phyloP scores from a whole-genome alignment of 2,329 filamentous ascomycete genomes.

The Pezizomycotina sp. region DNA sequence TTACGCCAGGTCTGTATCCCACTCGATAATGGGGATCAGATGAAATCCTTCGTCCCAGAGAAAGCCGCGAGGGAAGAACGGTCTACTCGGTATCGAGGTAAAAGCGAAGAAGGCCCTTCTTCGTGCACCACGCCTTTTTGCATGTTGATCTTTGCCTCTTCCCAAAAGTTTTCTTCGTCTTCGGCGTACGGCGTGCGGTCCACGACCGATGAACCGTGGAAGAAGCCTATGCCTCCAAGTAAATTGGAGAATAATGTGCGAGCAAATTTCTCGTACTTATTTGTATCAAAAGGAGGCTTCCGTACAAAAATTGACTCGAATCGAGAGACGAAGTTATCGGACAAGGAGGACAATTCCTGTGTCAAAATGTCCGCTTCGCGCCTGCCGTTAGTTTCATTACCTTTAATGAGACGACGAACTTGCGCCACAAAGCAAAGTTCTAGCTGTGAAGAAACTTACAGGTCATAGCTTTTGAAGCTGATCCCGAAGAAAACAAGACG shows the following conservation, averaged over 20 bases:
- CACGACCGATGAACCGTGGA: constrained; percentile 72
- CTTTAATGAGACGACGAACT: not conserved
- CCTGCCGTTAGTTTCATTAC: constrained; percentile 12
- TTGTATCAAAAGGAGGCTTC: constrained; percentile 55
- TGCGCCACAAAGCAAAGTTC: too few species aligned
- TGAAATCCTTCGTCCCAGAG: constrained; percentile 98
- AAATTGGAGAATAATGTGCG: constrained; percentile 89
- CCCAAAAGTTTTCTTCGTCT: constrained; percentile 89
- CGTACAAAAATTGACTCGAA: constrained; percentile 59
- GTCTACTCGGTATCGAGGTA: constrained; percentile 75
- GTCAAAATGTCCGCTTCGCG: constrained; percentile 43
- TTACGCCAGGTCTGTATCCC: constrained; percentile 71
- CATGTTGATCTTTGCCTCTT: constrained; percentile 66
- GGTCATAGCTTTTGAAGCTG: constrained; percentile 39
- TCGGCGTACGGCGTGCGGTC: constrained; percentile 94
- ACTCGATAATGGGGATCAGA: constrained; percentile 75
- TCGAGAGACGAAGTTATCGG: constrained; percentile 54
- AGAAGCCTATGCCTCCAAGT: constrained; percentile 86
- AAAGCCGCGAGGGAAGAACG: constrained; percentile 93
- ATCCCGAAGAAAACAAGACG: constrained; percentile 69
- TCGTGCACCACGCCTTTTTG: constrained; percentile 31
- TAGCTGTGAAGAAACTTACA: constrained; percentile 31
- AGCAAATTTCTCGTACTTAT: constrained; percentile 61
- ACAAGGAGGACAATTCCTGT: too few species aligned
- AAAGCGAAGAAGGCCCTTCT: constrained; percentile 81